Evolutionary conservation across 805 yeast species (phyloP).

Genomic region (Kluyveromyces aestuarii): DNA sequence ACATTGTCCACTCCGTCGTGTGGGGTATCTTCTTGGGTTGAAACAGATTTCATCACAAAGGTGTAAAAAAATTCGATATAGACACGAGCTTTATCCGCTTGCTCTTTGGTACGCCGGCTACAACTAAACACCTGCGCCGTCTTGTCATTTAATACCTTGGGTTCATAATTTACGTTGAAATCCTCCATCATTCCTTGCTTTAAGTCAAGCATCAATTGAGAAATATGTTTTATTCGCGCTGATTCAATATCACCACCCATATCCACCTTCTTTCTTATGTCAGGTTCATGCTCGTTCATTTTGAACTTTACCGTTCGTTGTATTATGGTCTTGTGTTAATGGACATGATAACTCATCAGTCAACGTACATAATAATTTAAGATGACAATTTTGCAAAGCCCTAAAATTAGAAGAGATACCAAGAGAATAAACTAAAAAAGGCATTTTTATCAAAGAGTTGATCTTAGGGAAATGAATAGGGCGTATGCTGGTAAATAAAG

Average conservation of each 20-base stretch:
- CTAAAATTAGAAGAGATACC: not conserved
- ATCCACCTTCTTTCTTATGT: not conserved
- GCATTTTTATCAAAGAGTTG: too few relatives aligned
- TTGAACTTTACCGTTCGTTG: not conserved
- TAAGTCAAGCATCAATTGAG: conserved; percentile 20
- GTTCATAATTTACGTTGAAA: conserved; percentile 12
- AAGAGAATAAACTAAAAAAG: too few relatives aligned
- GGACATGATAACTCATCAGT: not conserved
- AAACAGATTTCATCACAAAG: conserved; percentile 36
- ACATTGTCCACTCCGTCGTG: conserved; percentile 50
- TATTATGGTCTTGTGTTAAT: too few relatives aligned
- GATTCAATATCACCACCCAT: not conserved
- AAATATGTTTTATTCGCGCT: not conserved
- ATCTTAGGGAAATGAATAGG: too few relatives aligned
- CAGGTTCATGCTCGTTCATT: not conserved
- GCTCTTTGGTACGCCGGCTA: conserved; percentile 13
- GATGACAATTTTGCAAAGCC: not conserved
- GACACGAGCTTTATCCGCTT: conserved; percentile 24
- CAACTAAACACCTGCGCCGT: not conserved
- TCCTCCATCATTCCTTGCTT: conserved; percentile 26
- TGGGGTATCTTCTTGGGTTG: conserved; percentile 13
- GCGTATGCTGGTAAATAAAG: too few relatives aligned
- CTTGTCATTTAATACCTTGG: not conserved
- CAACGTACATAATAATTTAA: too few relatives aligned
- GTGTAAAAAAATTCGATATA: conserved; percentile 42